These are phyloP conservation scores for Pisolithus marmoratus DNA, from an alignment of 768 basidiomycete genomes.

Conservation along the genomic window DNA sequence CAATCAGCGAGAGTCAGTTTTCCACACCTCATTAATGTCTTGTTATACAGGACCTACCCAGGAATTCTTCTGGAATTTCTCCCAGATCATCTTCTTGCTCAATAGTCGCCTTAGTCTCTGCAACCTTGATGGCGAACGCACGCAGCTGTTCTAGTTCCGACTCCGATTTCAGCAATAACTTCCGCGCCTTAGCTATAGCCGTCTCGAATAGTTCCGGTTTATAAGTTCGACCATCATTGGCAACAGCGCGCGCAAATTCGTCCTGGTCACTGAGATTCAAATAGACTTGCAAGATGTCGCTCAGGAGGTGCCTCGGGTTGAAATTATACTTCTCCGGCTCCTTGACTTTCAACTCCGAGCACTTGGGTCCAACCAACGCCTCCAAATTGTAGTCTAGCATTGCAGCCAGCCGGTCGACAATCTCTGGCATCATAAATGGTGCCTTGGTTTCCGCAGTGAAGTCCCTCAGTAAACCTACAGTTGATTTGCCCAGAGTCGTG, in stretches of 20 bases:
- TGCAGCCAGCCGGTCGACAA: conserved; percentile 90
- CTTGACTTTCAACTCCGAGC: conserved; percentile 77
- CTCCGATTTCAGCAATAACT: conserved; percentile 64
- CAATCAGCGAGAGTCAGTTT: not conserved
- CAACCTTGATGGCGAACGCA: conserved; percentile 74
- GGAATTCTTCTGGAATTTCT: conserved; percentile 92
- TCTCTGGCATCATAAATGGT: conserved; percentile 95
- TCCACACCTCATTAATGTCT: not conserved
- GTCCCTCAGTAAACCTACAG: conserved; percentile 84
- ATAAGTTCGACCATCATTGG: conserved; percentile 93
- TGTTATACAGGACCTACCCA: conserved; percentile 49
- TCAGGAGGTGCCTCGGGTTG: conserved; percentile 74
- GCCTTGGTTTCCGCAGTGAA: conserved; percentile 89
- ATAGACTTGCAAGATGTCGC: conserved; percentile 86
- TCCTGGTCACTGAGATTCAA: conserved; percentile 77
- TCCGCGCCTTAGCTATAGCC: conserved; percentile 62
- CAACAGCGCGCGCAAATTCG: conserved; percentile 81
- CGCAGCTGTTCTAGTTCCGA: conserved; percentile 67
- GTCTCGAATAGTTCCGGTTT: conserved; percentile 74
- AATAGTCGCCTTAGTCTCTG: conserved; percentile 71
- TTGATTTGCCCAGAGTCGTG: conserved; percentile 79
- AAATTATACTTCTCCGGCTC: conserved; percentile 88
- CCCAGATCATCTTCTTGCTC: conserved; percentile 89
- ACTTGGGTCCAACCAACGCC: conserved; percentile 83
- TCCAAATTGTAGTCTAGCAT: conserved; percentile 95